Percentiles rank a stretch among this genome's conserved stretches.
These are phyloP conservation scores for Coniochaeta ligniaria DNA, from an alignment of 2,329 filamentous ascomycete species.

Conservation along the genomic window DNA sequence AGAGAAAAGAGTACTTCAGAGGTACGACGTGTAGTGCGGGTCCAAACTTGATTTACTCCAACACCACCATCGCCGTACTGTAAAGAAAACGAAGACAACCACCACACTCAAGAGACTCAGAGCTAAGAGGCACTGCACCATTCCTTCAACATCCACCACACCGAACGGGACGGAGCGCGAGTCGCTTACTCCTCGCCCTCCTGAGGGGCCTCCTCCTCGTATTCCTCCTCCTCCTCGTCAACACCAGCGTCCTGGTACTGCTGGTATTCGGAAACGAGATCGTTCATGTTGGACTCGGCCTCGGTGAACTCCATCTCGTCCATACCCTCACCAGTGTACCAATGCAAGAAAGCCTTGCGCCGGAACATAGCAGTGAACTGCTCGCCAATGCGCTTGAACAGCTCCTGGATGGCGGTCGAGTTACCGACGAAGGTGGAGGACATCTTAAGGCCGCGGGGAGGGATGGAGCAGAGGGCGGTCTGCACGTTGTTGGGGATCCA, in stretches of 20 bases:
- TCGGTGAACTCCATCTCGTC: conserved; percentile 99
- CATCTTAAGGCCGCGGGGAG: conserved; percentile 97
- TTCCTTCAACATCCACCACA: not conserved
- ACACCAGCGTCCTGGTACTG: conserved; percentile 99
- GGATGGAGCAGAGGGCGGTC: conserved; percentile 98
- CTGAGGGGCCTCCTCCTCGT: conserved; percentile 73
- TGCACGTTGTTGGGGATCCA: conserved; percentile 99
- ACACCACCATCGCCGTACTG: not conserved
- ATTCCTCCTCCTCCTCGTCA: conserved; percentile 95
- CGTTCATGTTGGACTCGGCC: conserved; percentile 99
- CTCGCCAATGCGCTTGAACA: conserved; percentile 99
- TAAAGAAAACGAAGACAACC: not conserved
- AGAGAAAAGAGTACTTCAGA: not conserved
- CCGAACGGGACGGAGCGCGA: not conserved
- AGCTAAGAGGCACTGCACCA: not conserved
- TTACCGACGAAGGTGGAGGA: conserved; percentile 98
- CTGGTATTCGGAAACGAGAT: conserved; percentile 98
- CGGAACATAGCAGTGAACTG: conserved; percentile 99
- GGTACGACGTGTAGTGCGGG: not conserved
- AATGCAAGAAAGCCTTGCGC: conserved; percentile 99
- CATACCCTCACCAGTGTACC: conserved; percentile 99
- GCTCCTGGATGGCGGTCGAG: conserved; percentile 99
- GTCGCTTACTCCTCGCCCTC: conserved; percentile 58
- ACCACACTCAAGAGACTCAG: not conserved
- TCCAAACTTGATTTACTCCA: not conserved